Evolutionary conservation across 139 green algal species (phyloP).

Genomic region (Chlamydomonas applanata): DNA sequence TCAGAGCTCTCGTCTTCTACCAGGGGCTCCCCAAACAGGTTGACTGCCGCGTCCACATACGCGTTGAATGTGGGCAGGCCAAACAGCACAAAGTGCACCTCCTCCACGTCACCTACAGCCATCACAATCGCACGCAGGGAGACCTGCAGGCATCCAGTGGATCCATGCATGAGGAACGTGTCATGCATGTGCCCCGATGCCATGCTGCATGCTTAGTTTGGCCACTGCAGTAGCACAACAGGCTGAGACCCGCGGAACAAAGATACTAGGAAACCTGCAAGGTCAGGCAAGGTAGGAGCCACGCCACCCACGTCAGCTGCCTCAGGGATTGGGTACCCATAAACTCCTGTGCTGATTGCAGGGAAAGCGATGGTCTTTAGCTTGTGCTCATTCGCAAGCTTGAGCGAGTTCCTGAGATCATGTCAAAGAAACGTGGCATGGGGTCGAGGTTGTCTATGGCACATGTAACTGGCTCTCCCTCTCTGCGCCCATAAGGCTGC

Average conservation of each 20-base stretch:
- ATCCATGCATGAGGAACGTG: no score
- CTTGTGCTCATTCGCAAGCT: slow-evolving; percentile 52
- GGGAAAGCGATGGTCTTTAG: slow-evolving; percentile 79
- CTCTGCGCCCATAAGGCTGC: no score
- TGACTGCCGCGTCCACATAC: slow-evolving; percentile 33
- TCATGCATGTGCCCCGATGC: no score
- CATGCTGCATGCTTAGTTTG: no score
- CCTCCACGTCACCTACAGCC: slow-evolving; percentile 42
- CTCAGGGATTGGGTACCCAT: slow-evolving; percentile 69
- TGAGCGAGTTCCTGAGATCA: slow-evolving; percentile 34
- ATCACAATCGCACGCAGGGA: slow-evolving; percentile 42
- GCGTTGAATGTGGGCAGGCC: slow-evolving; percentile 28
- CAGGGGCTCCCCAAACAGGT: slow-evolving; percentile 21
- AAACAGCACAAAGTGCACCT: slow-evolving; percentile 80
- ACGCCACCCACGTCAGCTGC: slow-evolving; percentile 61
- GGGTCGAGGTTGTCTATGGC: no score
- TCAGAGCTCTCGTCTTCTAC: background rate
- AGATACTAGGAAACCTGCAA: no score
- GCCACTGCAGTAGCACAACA: no score
- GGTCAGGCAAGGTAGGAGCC: background rate
- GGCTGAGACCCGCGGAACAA: no score
- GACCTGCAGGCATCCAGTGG: no score
- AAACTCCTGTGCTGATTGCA: slow-evolving; percentile 86
- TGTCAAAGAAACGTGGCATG: no score
- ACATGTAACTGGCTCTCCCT: no score